Evolutionary conservation across 129 eudicot genomes (phyloP).

Genomic region (Kitagawia praeruptora): DNA sequence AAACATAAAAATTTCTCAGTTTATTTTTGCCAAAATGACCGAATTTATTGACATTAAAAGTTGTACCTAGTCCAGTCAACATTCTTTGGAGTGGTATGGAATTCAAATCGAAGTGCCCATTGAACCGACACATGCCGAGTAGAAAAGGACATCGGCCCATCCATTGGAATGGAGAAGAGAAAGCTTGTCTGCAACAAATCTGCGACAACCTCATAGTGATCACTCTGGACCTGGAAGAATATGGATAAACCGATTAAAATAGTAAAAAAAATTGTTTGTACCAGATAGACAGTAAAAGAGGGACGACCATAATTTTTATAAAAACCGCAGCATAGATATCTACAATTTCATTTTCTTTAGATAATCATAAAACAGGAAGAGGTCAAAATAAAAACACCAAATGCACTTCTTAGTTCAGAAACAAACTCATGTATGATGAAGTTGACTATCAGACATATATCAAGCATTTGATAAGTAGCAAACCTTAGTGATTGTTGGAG

Average conservation of each 20-base stretch:
- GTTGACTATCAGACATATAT: neutral
- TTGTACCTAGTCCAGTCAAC: slow-evolving; percentile 85
- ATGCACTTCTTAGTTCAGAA: neutral
- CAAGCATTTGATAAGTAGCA: slow-evolving; percentile 10
- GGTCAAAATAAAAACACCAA: neutral
- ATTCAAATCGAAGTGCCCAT: slow-evolving; percentile 97
- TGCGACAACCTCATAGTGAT: slow-evolving; percentile 91
- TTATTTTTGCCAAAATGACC: neutral
- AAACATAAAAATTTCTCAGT: neutral
- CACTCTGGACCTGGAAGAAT: slow-evolving; percentile 72
- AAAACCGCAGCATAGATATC: neutral
- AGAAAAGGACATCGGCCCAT: slow-evolving; percentile 98
- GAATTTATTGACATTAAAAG: neutral
- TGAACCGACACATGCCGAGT: slow-evolving; percentile 88
- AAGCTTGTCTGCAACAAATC: slow-evolving; percentile 93
- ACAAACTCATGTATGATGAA: neutral
- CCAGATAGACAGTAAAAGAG: neutral
- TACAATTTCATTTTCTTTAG: neutral
- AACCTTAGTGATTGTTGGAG: slow-evolving; percentile 95
- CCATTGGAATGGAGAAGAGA: slow-evolving; percentile 90
- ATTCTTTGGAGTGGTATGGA: slow-evolving; percentile 84
- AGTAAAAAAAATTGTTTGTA: neutral
- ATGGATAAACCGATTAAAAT: neutral
- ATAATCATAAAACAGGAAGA: neutral
- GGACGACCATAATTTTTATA: neutral